Percentiles rank a stretch among this genome's conserved stretches.
Conservation (phyloP, 208 protist genomes). For the Leptomonas seymouri region DNA sequence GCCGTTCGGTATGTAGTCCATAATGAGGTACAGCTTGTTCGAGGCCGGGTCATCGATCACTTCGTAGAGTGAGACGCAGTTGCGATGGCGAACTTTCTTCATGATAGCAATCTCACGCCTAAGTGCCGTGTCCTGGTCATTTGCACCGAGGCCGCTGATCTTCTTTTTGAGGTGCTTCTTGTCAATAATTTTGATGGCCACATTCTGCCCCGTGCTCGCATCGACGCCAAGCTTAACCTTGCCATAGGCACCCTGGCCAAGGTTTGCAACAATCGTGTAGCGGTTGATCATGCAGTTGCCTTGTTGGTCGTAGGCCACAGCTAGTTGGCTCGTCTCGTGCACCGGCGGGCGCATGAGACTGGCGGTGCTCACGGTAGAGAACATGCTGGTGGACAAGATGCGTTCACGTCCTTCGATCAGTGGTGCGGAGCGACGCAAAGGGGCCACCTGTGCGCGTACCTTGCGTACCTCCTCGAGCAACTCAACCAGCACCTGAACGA, state of each 20-base stretch:
- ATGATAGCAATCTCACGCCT: slow-evolving; percentile 90
- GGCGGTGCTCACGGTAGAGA: slow-evolving; percentile 55
- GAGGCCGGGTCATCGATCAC: slow-evolving; percentile 94
- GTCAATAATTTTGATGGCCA: slow-evolving; percentile 87
- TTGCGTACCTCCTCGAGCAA: slow-evolving; percentile 51
- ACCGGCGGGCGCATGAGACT: slow-evolving; percentile 58
- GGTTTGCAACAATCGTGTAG: slow-evolving; percentile 62
- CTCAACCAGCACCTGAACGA: slow-evolving; percentile 50
- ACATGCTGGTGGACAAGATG: slow-evolving; percentile 30
- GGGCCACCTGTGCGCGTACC: slow-evolving; percentile 18
- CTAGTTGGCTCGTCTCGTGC: slow-evolving; percentile 57
- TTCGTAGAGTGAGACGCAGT: slow-evolving; percentile 94
- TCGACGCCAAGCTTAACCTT: slow-evolving; percentile 75
- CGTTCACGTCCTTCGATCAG: slow-evolving; percentile 5
- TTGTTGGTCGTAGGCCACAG: slow-evolving; percentile 52
- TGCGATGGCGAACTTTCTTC: slow-evolving; percentile 95
- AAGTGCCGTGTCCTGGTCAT: slow-evolving; percentile 42
- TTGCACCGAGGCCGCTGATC: slow-evolving; percentile 33
- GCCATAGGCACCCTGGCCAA: slow-evolving; percentile 66
- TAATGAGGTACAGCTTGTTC: slow-evolving; percentile 92
- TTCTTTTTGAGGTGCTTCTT: slow-evolving; percentile 71
- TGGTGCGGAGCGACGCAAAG: slow-evolving; percentile 15
- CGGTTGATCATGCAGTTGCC: slow-evolving; percentile 76
- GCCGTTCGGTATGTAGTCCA: slow-evolving; percentile 91
- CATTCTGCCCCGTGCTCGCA: slow-evolving; percentile 39